Conservation (phyloP, 139 green algal genomes). For the Chlorella vulgaris region DNA sequence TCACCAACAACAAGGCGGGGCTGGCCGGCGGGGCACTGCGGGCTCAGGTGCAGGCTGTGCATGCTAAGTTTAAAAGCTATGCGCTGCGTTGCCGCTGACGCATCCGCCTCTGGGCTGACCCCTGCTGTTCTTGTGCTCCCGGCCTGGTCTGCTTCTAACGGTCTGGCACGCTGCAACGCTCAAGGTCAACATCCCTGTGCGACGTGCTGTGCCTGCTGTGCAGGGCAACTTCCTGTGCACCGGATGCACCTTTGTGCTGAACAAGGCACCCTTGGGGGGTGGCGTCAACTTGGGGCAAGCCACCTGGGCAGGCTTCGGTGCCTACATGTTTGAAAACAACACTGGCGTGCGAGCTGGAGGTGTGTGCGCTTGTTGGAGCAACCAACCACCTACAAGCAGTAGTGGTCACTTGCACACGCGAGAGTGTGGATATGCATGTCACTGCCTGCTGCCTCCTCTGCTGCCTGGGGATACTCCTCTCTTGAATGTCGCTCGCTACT, state of each 20-base stretch:
- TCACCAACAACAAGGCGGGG: slow-evolving; percentile 27
- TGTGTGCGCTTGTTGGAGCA: neutral
- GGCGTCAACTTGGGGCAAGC: neutral
- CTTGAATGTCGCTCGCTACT: no score
- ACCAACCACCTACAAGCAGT: no score
- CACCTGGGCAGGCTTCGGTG: slow-evolving; percentile 26
- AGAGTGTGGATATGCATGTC: no score
- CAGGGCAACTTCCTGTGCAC: slow-evolving; percentile 38
- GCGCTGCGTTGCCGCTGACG: neutral
- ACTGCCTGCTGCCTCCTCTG: no score
- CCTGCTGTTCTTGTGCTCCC: no score
- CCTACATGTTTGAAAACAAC: slow-evolving; percentile 8
- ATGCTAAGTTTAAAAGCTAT: neutral
- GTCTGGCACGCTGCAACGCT: no score
- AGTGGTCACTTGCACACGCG: no score
- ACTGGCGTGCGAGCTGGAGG: neutral
- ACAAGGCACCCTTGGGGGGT: slow-evolving; percentile 28
- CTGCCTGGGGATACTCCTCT: no score
- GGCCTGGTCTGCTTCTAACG: no score
- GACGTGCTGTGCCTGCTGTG: neutral
- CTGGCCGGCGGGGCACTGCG: slow-evolving; percentile 13
- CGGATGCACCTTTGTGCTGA: slow-evolving; percentile 18
- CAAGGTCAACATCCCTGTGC: neutral
- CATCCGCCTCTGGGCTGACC: neutral
- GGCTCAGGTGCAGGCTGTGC: neutral